Conservation (phyloP, 345 rosid genomes). For the Limnanthes douglasii region DNA sequence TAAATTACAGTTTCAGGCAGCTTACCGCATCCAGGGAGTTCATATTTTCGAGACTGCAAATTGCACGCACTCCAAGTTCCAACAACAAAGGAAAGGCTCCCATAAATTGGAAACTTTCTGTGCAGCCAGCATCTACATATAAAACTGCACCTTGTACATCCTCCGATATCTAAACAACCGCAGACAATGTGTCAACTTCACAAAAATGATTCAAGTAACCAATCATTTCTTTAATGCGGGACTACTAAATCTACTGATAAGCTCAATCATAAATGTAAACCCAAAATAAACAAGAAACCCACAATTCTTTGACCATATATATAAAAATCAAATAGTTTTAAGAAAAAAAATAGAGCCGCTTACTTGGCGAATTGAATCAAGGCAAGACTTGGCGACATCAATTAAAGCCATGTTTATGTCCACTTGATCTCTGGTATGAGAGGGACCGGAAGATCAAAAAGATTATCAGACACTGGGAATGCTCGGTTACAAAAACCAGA, state of each 20-base stretch:
- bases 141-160: conserved; percentile 47
- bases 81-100: conserved; percentile 77
- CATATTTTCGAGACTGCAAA: conserved; percentile 80
- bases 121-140: conserved; percentile 86
- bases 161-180: conserved; percentile 38
- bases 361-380: conserved; percentile 68
- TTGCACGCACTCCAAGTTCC: conserved; percentile 52
- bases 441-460: neutral
- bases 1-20: too few species aligned
- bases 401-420: conserved; percentile 35
- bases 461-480: too few species aligned
- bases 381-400: conserved; percentile 63
- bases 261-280: neutral
- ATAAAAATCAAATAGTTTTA: neutral
- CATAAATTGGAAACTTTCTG: conserved; percentile 75
- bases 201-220: too few species aligned
- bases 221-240: too few species aligned
- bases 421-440: neutral
- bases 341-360: conserved; percentile 7
- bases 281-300: neutral
- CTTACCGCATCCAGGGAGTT: conserved; percentile 66
- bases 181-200: neutral
- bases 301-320: neutral
- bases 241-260: too few species aligned
- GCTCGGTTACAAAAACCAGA: too few species aligned